phyloP scores from a whole-genome alignment of 441 rosid genomes.

The Capsella rubella region DNA sequence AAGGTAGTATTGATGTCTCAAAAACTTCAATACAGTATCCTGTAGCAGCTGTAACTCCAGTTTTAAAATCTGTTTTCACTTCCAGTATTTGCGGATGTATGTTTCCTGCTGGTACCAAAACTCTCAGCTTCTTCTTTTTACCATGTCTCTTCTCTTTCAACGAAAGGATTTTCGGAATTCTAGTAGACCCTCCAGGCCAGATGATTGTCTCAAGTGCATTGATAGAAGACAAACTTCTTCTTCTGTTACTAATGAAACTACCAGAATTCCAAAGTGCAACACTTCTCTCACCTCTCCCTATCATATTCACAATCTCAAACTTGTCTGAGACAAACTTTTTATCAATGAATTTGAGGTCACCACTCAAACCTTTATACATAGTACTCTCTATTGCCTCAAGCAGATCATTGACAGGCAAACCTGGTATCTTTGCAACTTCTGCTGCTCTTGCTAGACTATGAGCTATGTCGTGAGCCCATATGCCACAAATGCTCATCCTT shows the following conservation, averaged over 20 bases:
- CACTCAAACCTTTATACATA: slow-evolving; percentile 42
- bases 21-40: slow-evolving; percentile 52
- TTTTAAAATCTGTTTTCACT: slow-evolving; percentile 29
- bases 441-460: slow-evolving; percentile 46
- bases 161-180: slow-evolving; percentile 18
- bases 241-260: slow-evolving; percentile 10
- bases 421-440: slow-evolving; percentile 28
- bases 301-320: slow-evolving; percentile 48
- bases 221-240: slow-evolving; percentile 18
- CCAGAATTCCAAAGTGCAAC: slow-evolving; percentile 39
- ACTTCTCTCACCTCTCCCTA: slow-evolving; percentile 36
- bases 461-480: slow-evolving; percentile 49
- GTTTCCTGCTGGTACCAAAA: slow-evolving; percentile 33
- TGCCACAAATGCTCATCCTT: slow-evolving; percentile 38
- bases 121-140: slow-evolving; percentile 38
- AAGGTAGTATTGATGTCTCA: slow-evolving; percentile 30
- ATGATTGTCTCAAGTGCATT: slow-evolving; percentile 30
- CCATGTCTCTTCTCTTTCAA: slow-evolving; percentile 19
- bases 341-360: slow-evolving; percentile 36
- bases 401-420: not conserved
- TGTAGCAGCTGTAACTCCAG: slow-evolving; percentile 21
- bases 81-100: slow-evolving; percentile 30
- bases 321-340: slow-evolving; percentile 23
- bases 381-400: slow-evolving; percentile 26
- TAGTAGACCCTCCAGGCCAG: slow-evolving; percentile 48